These are phyloP conservation scores for Linum lewisii DNA, from an alignment of 345 rosid species.

Conservation along the genomic window DNA sequence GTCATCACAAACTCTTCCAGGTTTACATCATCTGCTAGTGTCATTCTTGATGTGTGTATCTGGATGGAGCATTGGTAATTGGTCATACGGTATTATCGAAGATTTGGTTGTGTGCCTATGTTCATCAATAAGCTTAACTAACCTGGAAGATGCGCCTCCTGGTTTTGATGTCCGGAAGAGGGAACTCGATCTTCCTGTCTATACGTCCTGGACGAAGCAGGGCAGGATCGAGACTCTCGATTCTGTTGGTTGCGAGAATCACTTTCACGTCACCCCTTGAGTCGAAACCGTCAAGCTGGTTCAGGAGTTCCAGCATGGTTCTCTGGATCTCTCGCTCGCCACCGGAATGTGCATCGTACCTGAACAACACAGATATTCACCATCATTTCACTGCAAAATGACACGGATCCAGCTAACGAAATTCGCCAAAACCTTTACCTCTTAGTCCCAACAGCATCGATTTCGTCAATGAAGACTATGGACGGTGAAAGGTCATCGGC, in stretches of 20 bases:
- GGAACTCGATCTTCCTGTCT: constrained; percentile 19
- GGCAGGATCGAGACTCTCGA: constrained; percentile 23
- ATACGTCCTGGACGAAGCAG: constrained; percentile 19
- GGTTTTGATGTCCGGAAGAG: constrained; percentile 24
- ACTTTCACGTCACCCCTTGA: constrained; percentile 27
- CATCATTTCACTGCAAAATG: not conserved
- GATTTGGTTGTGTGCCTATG: not conserved
- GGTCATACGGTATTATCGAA: not conserved
- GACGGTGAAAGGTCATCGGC: constrained; percentile 24
- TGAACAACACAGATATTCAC: not conserved
- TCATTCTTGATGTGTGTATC: constrained; percentile 31
- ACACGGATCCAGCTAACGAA: not conserved
- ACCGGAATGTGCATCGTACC: constrained; percentile 24
- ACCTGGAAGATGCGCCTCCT: constrained; percentile 17
- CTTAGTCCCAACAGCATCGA: constrained; percentile 27
- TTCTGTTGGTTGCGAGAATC: constrained; percentile 21
- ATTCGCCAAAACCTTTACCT: constrained; percentile 7
- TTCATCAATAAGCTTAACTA: not conserved
- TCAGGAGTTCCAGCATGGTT: constrained; percentile 24
- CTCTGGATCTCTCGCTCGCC: constrained; percentile 28
- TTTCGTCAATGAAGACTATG: constrained; percentile 24
- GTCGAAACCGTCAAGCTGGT: constrained; percentile 26
- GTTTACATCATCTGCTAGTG: constrained; percentile 29
- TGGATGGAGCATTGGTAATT: constrained; percentile 2
- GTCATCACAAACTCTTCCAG: constrained; percentile 32